Evolutionary conservation across 495 filamentous ascomycete species (phyloP), one percentile per base, ranked within the genome.

Genomic region (Pseudoneurospora amorphoporcata): DNA sequence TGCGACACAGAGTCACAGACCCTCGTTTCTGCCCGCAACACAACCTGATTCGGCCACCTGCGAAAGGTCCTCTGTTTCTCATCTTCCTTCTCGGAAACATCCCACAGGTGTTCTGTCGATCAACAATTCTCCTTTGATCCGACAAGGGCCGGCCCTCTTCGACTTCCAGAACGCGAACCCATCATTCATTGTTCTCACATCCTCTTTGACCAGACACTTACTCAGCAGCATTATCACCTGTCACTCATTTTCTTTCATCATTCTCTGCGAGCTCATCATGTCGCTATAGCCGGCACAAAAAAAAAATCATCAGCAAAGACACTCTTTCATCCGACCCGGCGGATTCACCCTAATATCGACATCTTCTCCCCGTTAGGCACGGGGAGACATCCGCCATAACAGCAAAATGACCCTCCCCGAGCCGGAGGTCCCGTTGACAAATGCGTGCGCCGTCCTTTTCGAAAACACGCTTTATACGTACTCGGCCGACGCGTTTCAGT

Each of bases 401-500:
- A 65, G 42, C 76, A 82, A 37, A 42, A 94, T 93, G 92, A 75
- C 84, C 71, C 83, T 89, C 42, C 92, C 92, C 70, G 73, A 86
- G 76, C 94, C 94, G 71, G 84, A 84, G 14, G 83, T 88, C 73
- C 79, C 87, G 73, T 83, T 97, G 74, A 86, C 87, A 76, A 89
- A 91, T 82, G 88, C 91, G 76, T 99, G 95, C 82, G 95, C 94
- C 17, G 88, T 90, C 72, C 87, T 99, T 70, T 84, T 92, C 81
- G 85, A 94, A 79, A 89, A 92, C 80, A 95, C 91, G 19, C 88
- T 99, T 17, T 99, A 97, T 82, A 89, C 90, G 12, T 98, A 93
- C 77, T 92, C 93, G 43, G 78, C 88, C 23, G 81, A 86, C 69
- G 92, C 90, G 32, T 94, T 99, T 72, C 90, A 92, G 77, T 91